Base-by-base conservation (phyloP, 2,329 filamentous ascomycete species). In the Fusarium sp. region DNA sequence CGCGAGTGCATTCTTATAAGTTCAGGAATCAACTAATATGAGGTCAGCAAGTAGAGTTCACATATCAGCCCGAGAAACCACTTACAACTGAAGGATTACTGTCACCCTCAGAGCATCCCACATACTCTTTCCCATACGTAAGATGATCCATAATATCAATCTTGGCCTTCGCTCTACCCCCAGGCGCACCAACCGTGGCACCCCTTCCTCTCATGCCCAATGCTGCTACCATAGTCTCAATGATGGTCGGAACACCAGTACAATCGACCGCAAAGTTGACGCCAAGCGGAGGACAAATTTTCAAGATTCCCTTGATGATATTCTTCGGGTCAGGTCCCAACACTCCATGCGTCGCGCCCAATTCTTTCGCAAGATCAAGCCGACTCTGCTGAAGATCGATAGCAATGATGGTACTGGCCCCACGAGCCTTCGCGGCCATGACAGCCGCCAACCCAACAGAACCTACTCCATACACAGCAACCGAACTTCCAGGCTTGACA, bases 221-320 rank as follows among this genome's bases (percentile, higher is more conserved):
- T 0, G 52, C 39, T 1, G 46, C n/a, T 0, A 71, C 43, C 65
- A 71, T 69, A 1, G 46, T 63, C 13, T 69, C 69, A 1, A 71
- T 21, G 3, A 71, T 57, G 0, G 61, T 30, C 0, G 62, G 58
- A 5, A 69, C 52, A 4, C 69, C 69, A 10, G 69, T 67, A 7
- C 69, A 71, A 25, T 71, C 68, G 1, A 71, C 56, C 4, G 68
- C 69, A 48, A 46, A 71, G 7, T 67, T 26, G 8, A 69, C 68
- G 6, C 69, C 68, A 12, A 59, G 28, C 2, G 42, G 45, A 0
- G 61, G 65, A 3, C 51, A 58, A 0, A 56, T 64, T 1, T 56
- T 19, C 3, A 26, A n/a, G 3, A 55, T 57, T 3, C 50, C 28
- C 6, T 58, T 42, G 12, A 45, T 14, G 9, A 63, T 50, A 4